Base-by-base conservation (phyloP, 2,329 filamentous ascomycete species). In the Fusarium fracticaudum region DNA sequence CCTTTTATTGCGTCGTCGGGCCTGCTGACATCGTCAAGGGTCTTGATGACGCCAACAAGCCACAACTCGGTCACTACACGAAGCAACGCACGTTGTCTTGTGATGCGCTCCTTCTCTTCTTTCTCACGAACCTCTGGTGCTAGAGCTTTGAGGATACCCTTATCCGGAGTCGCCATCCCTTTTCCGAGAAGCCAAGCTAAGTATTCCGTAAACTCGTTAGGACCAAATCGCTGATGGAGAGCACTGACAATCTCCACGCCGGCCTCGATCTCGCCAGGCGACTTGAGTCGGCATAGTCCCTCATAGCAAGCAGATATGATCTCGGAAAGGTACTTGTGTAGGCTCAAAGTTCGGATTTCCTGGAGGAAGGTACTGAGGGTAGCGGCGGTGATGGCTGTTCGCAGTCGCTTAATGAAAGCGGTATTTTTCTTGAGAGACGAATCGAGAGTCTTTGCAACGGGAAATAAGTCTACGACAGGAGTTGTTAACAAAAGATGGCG, bases 361-460 rank as follows among this genome's bases (percentile, higher is more conserved):
- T 96, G 91, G 54, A 98, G 86, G 84, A 98, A 97, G 67, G 94
- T 96, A 75, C 90, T 87, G 62, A 95, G 91, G 63, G 93, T 94
- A 64, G 94, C 88, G 55, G 94, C 86, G 73, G 93, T 95, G 73
- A 98, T 92, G 69, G 94, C 94, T 67, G 96, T 98, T 77, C 96
- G 94, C 64, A 98, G 88, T 79, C 96, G 94, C 85, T 98, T 98
- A 81, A 98, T 98, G 83, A 98, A 98, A 75, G 95, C 95, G 8
- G 96, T 98, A 79, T 98, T 98, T 87, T 98, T 98, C 86, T 98
- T 98, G 83, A 98, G 88, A 59, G 95, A 96, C 60, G 96, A 98
- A 83, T 98, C 96, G 80, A 98, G 92, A 37, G 93, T 93, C 80
- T 90, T 89, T 82, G 90, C 91, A 77, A 96, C 91, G 61, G 90